A percentile compares a stretch with the other conserved stretches of the same genome.
These are phyloP conservation scores for Salix suchowensis DNA, from an alignment of 345 rosid genomes.

Conservation along the genomic window DNA sequence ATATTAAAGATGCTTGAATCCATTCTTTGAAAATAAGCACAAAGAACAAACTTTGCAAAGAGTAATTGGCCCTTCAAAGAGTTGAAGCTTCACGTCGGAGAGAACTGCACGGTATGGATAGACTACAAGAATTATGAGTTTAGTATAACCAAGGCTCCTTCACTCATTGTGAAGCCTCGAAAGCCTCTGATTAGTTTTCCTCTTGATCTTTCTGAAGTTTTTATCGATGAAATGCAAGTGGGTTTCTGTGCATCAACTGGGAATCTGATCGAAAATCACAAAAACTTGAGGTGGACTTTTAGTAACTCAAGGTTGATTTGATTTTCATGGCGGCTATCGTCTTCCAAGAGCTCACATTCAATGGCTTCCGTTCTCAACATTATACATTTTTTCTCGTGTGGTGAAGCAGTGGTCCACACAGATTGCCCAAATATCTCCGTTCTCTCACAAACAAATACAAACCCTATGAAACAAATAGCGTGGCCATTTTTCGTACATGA, in stretches of 20 bases:
- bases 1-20: not conserved
- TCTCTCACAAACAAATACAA: not conserved
- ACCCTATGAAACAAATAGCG: too few relatives aligned
- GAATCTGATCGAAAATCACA: slow-evolving; percentile 25
- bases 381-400: not conserved
- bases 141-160: slow-evolving; percentile 19
- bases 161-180: slow-evolving; percentile 22
- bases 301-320: slow-evolving; percentile 2
- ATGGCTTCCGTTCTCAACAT: not conserved
- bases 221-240: slow-evolving; percentile 30
- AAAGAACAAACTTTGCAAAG: not conserved
- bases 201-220: slow-evolving; percentile 24
- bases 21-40: too few relatives aligned
- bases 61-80: slow-evolving; percentile 23
- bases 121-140: slow-evolving; percentile 20
- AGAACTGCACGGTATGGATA: slow-evolving; percentile 32
- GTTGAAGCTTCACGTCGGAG: slow-evolving; percentile 32
- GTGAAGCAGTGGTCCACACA: not conserved
- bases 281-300: slow-evolving; percentile 19
- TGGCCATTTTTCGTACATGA: too few relatives aligned
- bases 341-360: not conserved
- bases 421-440: not conserved
- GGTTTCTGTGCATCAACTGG: slow-evolving; percentile 36
- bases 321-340: not conserved
- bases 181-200: slow-evolving; percentile 28